Base-by-base conservation (phyloP, 306 rosid species). In the Corylus americana region DNA sequence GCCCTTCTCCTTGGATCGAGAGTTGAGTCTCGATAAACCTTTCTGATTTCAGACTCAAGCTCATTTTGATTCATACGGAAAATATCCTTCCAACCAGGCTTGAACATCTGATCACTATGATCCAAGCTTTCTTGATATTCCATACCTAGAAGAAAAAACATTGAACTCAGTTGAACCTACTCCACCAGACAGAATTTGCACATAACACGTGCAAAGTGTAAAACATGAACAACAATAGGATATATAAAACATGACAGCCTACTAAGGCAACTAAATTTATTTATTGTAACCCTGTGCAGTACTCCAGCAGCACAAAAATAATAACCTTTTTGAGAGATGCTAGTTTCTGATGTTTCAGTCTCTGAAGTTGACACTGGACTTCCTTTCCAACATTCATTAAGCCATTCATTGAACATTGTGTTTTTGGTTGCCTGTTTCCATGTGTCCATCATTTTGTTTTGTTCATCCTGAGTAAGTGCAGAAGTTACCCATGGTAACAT, bases 401-500 rank as follows among this genome's bases (percentile, higher is more conserved):
- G 96, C 99, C 99, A 96, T 86, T 96, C 99, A 74, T 88, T 91
- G 88, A 96, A 96, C 99, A 96, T 96, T n/a, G 99, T 96, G 77
- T 96, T 96, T 85, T 93, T 96, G 22, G 99, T 74, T 74, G 98
- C 99, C 82, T 96, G 99, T 86, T 96, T 96, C 99, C 99, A 96
- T 18, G 98, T 91, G 79, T 96, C 97, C 96, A 96, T 93, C 99
- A 96, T 77, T 85, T 91, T 87, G 90, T 88, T 96, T 82, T 96
- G 99, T 81, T 96, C 99, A 70, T 96, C 98, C 89, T 91, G 90
- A 75, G 98, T 96, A 78, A 96, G 98, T 69, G 99, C 99, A 75
- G 97, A 88, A 80, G 98, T 96, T 61, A 96, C 99, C 99, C 99
- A 96, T 1, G 99, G 99, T 77, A 96, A 84, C 98, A 96, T 96